Evolutionary conservation across 208 protist species (phyloP), one percentile per base, ranked within the genome.

Genomic region (Acanthamoeba castellanii): DNA sequence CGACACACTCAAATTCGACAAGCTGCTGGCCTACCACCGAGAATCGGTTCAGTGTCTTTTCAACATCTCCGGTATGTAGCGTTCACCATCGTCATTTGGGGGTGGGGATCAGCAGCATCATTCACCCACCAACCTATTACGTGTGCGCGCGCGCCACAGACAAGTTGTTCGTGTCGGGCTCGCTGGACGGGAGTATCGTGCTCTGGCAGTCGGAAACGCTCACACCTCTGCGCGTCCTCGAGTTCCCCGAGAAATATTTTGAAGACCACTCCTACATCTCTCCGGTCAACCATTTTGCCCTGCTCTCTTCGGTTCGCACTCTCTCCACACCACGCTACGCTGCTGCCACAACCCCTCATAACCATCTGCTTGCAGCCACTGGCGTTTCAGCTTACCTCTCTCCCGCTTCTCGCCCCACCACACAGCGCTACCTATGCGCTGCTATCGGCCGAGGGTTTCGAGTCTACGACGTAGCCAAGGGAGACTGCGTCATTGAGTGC

Each of bases 151-250:
- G 37, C 9, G 37, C n/a, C n/a, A 66, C 64, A 91, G 85, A 91
- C 25, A 74, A 14, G 37, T 25, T 85, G 32, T 94, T 94, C 42
- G 89, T 78, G 5, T 94, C 89, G n/a, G 89, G 50, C 22, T 94
- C 89, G 47, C 18, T 94, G 66, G 89, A 94, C 30, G 89, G 89
- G 4, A 50, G 50, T 30, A 94, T 94, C 34, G 89, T 94, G 27
- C n/a, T 94, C 50, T 94, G 89, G 89, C 89, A 94, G 64, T 85
- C 89, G 7, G 55, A 70, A n/a, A 94, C 55, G 11, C 89, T 94
- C 50, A 70, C 42, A 14, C 61, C 89, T 0, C 64, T 94, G 50
- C 42, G 52, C 8, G 47, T 85, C 30, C 72, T 94, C 45, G 72
- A 94, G 30, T 94, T 68, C 27, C 89, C 89, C 42, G 89, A 94